A percentile compares a stretch with the other conserved stretches of the same genome.
phyloP scores from a whole-genome alignment of 768 basidiomycete genomes.

The Mycena filopes region DNA sequence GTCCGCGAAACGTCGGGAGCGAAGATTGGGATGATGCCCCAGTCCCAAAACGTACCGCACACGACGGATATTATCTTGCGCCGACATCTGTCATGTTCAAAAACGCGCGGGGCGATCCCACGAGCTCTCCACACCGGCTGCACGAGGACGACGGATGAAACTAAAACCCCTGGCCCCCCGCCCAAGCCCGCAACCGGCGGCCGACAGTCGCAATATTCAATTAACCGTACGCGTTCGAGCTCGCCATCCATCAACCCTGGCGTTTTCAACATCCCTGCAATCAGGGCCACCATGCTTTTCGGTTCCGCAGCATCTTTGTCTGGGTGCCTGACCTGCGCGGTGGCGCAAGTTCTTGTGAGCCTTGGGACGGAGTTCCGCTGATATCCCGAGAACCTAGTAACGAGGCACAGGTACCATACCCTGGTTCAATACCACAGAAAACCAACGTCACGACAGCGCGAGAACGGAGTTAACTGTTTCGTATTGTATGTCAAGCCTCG shows the following conservation, averaged over 20 bases:
- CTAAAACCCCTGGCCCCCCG: neutral
- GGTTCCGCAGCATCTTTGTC: too few species aligned
- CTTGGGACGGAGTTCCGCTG: neutral
- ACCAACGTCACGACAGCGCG: constrained; percentile 7
- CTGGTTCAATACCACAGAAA: neutral
- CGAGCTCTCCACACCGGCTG: constrained; percentile 2
- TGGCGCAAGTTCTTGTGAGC: too few species aligned
- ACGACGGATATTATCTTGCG: neutral
- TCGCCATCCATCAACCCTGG: too few species aligned
- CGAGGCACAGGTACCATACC: too few species aligned
- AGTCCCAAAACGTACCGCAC: neutral
- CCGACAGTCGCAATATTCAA: too few species aligned
- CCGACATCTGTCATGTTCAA: neutral
- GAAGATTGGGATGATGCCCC: neutral
- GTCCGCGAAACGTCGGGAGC: constrained; percentile 13
- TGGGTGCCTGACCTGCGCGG: too few species aligned
- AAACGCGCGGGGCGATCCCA: neutral
- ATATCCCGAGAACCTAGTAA: neutral
- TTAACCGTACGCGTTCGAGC: too few species aligned
- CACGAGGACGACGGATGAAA: neutral
- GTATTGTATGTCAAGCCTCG: neutral
- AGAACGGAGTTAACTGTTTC: constrained; percentile 11
- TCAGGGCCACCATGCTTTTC: too few species aligned
- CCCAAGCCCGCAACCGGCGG: too few species aligned
- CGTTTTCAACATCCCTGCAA: too few species aligned